These are phyloP conservation scores for Isoetes taiwanensis DNA, from an alignment of 75 land plant species.

Conservation along the genomic window DNA sequence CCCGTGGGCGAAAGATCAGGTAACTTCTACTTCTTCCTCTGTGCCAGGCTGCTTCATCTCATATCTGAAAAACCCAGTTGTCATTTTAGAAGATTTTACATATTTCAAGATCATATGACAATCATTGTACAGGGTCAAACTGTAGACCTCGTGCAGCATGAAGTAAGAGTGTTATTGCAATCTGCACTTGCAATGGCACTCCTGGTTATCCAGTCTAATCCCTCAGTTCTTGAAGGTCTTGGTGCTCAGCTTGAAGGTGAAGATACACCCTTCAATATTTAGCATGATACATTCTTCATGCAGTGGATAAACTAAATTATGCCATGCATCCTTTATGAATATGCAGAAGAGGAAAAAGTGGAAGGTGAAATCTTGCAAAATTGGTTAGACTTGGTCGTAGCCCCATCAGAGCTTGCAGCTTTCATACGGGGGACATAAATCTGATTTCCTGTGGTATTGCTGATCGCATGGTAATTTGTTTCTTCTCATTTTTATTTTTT, in stretches of 20 bases:
- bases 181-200: constrained; percentile 85
- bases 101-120: not conserved
- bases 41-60: not conserved
- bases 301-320: not conserved
- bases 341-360: constrained; percentile 74
- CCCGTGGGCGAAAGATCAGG: constrained; percentile 97
- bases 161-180: constrained; percentile 70
- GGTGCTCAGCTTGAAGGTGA: constrained; percentile 95
- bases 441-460: no score
- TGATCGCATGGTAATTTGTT: no score
- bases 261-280: not conserved
- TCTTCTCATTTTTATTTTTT: no score
- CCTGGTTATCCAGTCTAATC: constrained; percentile 81
- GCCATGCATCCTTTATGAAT: not conserved
- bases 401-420: constrained; percentile 64
- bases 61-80: not conserved
- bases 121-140: constrained; percentile 62
- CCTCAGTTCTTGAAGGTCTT: constrained; percentile 85
- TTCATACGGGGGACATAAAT: constrained; percentile 40
- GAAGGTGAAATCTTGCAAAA: constrained; percentile 79
- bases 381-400: constrained; percentile 77
- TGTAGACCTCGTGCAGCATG: constrained; percentile 87
- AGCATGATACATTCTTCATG: not conserved
- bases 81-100: not conserved
- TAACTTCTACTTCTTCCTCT: constrained; percentile 9